phyloP scores from a whole-genome alignment of 169 alveolate species.

The Cyclospora cayetanensis region DNA sequence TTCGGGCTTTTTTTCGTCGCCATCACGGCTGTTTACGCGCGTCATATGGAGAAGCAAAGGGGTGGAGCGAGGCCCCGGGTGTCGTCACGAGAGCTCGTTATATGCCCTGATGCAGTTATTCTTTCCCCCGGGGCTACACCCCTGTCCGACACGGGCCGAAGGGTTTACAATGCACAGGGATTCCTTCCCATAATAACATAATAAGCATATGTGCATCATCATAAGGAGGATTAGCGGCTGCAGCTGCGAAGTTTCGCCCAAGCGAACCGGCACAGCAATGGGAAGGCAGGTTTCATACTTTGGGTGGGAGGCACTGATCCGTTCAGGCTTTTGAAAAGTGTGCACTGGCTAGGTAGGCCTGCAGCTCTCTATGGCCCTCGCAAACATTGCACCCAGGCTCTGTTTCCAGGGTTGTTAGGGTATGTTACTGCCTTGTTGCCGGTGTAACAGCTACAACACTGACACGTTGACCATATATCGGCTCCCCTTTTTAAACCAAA shows the following conservation, averaged over 20 bases:
- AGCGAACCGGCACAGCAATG: background rate
- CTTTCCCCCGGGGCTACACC: background rate
- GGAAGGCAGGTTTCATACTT: background rate
- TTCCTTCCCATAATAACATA: slow-evolving; percentile 15
- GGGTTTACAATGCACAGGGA: background rate
- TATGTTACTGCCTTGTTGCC: too few relatives aligned
- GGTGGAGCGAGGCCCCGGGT: background rate
- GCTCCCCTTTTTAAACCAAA: too few relatives aligned
- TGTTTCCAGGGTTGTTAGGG: too few relatives aligned
- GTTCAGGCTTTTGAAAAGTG: too few relatives aligned
- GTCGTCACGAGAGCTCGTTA: background rate
- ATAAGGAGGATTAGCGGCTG: background rate
- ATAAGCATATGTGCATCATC: slow-evolving; percentile 25
- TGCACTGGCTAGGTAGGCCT: too few relatives aligned
- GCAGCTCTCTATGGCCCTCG: too few relatives aligned
- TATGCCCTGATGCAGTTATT: background rate
- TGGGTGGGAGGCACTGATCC: too few relatives aligned
- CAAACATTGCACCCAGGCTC: too few relatives aligned
- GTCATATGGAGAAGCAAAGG: slow-evolving; percentile 8
- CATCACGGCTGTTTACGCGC: slow-evolving; percentile 34
- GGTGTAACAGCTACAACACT: too few relatives aligned
- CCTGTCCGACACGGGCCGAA: background rate
- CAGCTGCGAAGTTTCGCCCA: background rate
- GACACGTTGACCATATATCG: too few relatives aligned
- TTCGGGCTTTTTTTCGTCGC: slow-evolving; percentile 36